Percentiles rank a stretch among this genome's conserved stretches.
Conservation (phyloP, 257 asterid species). For the Jacaranda mimosifolia region DNA sequence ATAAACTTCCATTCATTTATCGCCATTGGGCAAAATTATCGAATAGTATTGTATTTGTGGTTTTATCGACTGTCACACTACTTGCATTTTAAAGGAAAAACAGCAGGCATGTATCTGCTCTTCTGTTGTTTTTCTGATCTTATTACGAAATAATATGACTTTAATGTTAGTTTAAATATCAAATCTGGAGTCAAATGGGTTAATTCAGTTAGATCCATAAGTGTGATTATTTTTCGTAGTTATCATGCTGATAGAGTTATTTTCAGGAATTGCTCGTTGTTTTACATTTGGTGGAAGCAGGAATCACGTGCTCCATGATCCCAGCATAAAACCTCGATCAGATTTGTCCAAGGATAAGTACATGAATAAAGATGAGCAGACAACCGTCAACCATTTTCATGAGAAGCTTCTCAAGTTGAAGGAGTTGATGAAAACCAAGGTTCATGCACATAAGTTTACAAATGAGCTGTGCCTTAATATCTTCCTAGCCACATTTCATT, state of each 20-base stretch:
- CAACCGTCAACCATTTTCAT: slow-evolving; percentile 92
- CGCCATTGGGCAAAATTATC: no score
- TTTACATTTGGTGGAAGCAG: slow-evolving; percentile 95
- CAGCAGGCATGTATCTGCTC: background rate
- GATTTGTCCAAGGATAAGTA: slow-evolving; percentile 83
- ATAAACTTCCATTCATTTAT: background rate
- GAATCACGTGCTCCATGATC: slow-evolving; percentile 80
- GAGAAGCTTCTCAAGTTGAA: slow-evolving; percentile 95
- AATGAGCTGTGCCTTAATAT: no score
- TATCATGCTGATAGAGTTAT: slow-evolving; percentile 18
- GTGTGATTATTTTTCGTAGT: slow-evolving; percentile 1
- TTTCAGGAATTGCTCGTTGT: slow-evolving; percentile 92
- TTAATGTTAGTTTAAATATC: background rate
- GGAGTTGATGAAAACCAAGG: slow-evolving; percentile 90
- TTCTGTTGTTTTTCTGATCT: slow-evolving; percentile 2
- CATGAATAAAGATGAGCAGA: slow-evolving; percentile 91
- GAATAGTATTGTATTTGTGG: no score
- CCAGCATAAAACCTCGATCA: slow-evolving; percentile 72
- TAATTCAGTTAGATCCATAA: background rate
- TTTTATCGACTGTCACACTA: no score
- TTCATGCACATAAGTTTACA: slow-evolving; percentile 24
- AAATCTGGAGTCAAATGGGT: background rate
- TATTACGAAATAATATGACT: background rate
- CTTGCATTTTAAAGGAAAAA: no score
- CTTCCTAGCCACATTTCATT: no score